Percentiles rank a stretch among this genome's conserved stretches.
phyloP scores from a whole-genome alignment of 371 early-diverging fungal species.

The Mortierella sp. region DNA sequence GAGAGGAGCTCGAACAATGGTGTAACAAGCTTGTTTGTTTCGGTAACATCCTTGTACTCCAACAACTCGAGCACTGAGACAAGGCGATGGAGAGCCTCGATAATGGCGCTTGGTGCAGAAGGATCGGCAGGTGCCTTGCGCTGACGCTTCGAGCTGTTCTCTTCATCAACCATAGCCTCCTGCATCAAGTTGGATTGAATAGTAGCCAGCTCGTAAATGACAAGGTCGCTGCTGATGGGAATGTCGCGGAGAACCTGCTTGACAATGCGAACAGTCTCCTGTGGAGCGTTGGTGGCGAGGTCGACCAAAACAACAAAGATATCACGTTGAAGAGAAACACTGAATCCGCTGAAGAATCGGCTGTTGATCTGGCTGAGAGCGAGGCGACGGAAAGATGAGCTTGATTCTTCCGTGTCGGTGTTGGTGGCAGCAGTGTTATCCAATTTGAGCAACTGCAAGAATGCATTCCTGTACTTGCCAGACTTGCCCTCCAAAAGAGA shows the following conservation, averaged over 20 bases:
- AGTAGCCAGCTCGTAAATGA: constrained; percentile 60
- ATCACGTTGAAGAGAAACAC: constrained; percentile 60
- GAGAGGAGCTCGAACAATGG: constrained; percentile 83
- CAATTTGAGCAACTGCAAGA: constrained; percentile 64
- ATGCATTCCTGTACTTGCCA: constrained; percentile 61
- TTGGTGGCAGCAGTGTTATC: constrained; percentile 60
- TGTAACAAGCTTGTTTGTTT: constrained; percentile 66
- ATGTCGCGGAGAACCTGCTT: constrained; percentile 71
- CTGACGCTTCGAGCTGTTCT: constrained; percentile 44
- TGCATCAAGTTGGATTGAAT: constrained; percentile 53
- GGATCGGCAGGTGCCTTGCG: constrained; percentile 32
- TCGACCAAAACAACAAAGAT: constrained; percentile 75
- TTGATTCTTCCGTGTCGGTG: constrained; percentile 66
- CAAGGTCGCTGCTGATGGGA: constrained; percentile 64
- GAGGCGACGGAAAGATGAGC: constrained; percentile 66
- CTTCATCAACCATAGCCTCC: constrained; percentile 35
- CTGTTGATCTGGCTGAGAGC: constrained; percentile 71
- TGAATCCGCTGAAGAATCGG: constrained; percentile 66
- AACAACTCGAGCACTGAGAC: constrained; percentile 79
- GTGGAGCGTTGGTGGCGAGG: constrained; percentile 73
- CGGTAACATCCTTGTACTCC: constrained; percentile 67
- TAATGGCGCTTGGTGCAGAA: constrained; percentile 33
- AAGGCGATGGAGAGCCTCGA: constrained; percentile 69
- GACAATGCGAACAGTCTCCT: constrained; percentile 68
- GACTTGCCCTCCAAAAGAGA: constrained; percentile 60